These are phyloP conservation scores for Stachybotrys chlorohalonatus DNA, from an alignment of 2,329 filamentous ascomycete species.

Conservation along the genomic window DNA sequence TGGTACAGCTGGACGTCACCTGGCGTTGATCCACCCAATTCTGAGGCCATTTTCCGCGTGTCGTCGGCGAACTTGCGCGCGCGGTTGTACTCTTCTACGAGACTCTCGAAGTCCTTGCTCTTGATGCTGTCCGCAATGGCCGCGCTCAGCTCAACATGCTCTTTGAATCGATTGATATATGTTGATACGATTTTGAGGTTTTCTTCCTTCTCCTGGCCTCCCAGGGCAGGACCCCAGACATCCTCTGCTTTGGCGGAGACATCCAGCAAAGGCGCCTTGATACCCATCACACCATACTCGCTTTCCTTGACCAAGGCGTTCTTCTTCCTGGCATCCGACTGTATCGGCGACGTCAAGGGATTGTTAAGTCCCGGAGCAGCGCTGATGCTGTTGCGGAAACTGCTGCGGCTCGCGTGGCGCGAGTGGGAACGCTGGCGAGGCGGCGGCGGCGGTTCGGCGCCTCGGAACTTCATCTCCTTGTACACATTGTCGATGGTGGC, in stretches of 20 bases:
- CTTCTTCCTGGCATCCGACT: constrained; percentile 60
- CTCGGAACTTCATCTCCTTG: constrained; percentile 84
- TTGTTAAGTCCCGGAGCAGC: constrained; percentile 27
- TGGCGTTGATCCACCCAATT: constrained; percentile 44
- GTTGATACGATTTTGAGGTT: constrained; percentile 69
- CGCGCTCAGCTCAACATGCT: constrained; percentile 72
- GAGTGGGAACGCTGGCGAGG: constrained; percentile 43
- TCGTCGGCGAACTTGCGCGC: constrained; percentile 78
- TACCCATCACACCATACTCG: constrained; percentile 79
- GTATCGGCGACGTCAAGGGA: constrained; percentile 22
- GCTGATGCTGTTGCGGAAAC: constrained; percentile 45
- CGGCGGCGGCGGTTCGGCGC: constrained; percentile 40
- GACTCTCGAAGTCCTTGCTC: constrained; percentile 77
- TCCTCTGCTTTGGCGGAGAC: constrained; percentile 92
- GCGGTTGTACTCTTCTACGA: constrained; percentile 78
- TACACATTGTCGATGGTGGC: constrained; percentile 98
- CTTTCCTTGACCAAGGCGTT: constrained; percentile 89
- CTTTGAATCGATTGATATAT: constrained; percentile 69
- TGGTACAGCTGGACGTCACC: constrained; percentile 76
- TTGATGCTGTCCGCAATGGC: constrained; percentile 77
- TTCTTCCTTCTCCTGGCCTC: constrained; percentile 85
- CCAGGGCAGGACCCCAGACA: constrained; percentile 90
- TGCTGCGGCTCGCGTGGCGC: constrained; percentile 58
- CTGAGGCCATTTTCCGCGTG: constrained; percentile 58
- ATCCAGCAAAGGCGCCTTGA: constrained; percentile 80